Evolutionary conservation across 2,329 filamentous ascomycete species (phyloP).

Genomic region (Aspergillus sp.): DNA sequence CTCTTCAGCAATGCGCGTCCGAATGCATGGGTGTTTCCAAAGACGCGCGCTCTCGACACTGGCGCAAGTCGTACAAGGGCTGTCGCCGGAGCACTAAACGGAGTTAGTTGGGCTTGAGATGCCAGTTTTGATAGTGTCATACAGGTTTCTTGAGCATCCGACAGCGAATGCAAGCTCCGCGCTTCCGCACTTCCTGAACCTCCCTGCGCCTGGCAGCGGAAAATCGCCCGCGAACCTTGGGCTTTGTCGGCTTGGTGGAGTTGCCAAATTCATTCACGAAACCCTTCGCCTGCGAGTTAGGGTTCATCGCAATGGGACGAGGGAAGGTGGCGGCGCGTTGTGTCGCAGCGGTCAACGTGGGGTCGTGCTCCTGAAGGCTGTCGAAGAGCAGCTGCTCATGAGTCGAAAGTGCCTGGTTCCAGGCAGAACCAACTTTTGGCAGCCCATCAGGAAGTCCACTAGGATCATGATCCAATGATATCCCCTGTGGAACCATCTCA

Average conservation of each 20-base stretch:
- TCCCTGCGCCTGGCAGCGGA: conserved; percentile 53
- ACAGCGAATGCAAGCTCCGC: conserved; percentile 58
- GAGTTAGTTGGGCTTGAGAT: conserved; percentile 3
- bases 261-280: conserved; percentile 38
- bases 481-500: conserved; percentile 39
- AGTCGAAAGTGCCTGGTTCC: conserved; percentile 32
- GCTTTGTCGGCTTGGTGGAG: conserved; percentile 38
- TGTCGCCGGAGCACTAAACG: conserved; percentile 52
- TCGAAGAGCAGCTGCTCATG: conserved; percentile 37
- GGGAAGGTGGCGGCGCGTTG: conserved; percentile 36
- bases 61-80: conserved; percentile 55
- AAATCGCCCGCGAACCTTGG: conserved; percentile 52
- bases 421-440: conserved; percentile 22
- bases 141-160: conserved; percentile 61
- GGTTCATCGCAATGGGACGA: conserved; percentile 40
- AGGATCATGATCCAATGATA: conserved; percentile 30
- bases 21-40: conserved; percentile 58
- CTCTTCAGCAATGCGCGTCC: conserved; percentile 54
- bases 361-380: conserved; percentile 36
- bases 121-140: conserved; percentile 9
- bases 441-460: conserved; percentile 22
- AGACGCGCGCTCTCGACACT: conserved; percentile 57
- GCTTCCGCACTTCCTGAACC: conserved; percentile 56
- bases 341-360: conserved; percentile 32
- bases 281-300: conserved; percentile 33